phyloP scores from a whole-genome alignment of 2,329 filamentous ascomycete genomes.

The Pseudogymnoascus sp. region DNA sequence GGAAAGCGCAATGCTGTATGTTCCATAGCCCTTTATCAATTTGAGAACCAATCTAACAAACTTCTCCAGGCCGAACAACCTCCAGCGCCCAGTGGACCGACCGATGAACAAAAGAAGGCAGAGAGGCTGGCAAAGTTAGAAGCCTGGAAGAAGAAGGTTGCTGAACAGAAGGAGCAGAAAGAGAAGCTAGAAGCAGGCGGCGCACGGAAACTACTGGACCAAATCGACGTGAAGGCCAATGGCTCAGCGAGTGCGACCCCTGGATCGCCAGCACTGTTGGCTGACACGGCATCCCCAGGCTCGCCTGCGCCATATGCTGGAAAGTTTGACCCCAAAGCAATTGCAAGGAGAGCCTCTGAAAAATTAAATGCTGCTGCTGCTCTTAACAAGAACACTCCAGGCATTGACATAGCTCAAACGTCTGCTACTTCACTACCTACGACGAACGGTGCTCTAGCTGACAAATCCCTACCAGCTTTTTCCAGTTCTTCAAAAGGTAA shows the following conservation, averaged over 20 bases:
- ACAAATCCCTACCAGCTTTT: constrained; percentile 36
- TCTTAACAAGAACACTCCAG: constrained; percentile 43
- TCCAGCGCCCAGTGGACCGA: constrained; percentile 43
- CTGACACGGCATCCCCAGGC: constrained; percentile 39
- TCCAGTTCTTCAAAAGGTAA: constrained; percentile 35
- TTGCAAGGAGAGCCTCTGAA: constrained; percentile 68
- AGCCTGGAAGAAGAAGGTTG: constrained; percentile 86
- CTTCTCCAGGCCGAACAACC: constrained; percentile 46
- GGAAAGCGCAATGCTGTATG: constrained; percentile 52
- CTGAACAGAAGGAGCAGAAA: constrained; percentile 65
- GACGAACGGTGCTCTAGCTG: constrained; percentile 34
- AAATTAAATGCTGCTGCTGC: constrained; percentile 48
- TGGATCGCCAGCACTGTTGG: constrained; percentile 36
- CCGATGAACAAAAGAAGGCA: constrained; percentile 70
- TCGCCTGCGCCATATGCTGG: constrained; percentile 59
- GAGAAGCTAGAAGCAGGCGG: constrained; percentile 60
- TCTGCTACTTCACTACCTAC: constrained; percentile 35
- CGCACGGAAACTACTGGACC: constrained; percentile 59
- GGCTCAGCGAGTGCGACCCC: constrained; percentile 40
- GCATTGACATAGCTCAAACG: constrained; percentile 40
- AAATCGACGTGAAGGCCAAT: constrained; percentile 65
- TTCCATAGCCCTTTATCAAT: constrained; percentile 14
- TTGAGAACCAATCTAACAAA: constrained; percentile 14
- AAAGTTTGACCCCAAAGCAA: constrained; percentile 82
- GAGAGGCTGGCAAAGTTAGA: constrained; percentile 75